Conservation (phyloP, 108 stramenopile genomes). For the Cyclotella baltica region DNA sequence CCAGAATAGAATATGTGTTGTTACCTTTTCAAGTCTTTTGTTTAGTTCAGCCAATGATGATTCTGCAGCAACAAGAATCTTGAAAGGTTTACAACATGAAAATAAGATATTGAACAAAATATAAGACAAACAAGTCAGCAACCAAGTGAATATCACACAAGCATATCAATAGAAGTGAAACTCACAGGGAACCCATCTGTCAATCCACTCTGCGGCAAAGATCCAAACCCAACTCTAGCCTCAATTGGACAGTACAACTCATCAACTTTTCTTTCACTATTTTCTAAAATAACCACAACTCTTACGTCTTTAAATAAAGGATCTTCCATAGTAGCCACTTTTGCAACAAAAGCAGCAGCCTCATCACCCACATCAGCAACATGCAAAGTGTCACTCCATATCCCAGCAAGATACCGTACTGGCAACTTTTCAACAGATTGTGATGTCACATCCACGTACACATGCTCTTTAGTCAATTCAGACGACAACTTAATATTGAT, state of each 20-base stretch:
- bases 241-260: conserved; percentile 63
- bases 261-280: conserved; percentile 33
- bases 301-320: conserved; percentile 55
- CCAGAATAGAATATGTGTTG: background rate
- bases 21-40: conserved; percentile 47
- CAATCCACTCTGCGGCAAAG: conserved; percentile 61
- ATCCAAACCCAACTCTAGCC: conserved; percentile 51
- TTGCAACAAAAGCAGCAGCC: conserved; percentile 70
- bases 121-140: background rate
- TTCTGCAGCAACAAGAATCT: conserved; percentile 75
- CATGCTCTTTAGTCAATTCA: background rate
- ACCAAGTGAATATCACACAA: background rate
- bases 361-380: conserved; percentile 83
- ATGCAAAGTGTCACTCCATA: conserved; percentile 72
- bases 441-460: background rate
- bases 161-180: background rate
- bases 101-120: background rate
- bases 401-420: conserved; percentile 51
- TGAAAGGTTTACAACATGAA: background rate
- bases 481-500: background rate
- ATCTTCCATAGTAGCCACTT: conserved; percentile 51
- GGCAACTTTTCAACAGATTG: background rate
- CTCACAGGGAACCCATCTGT: conserved; percentile 85
- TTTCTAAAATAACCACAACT: conserved; percentile 52
- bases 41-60: conserved; percentile 80